Base-by-base conservation (phyloP, 495 filamentous ascomycete genomes). In the Platismatia glauca region DNA sequence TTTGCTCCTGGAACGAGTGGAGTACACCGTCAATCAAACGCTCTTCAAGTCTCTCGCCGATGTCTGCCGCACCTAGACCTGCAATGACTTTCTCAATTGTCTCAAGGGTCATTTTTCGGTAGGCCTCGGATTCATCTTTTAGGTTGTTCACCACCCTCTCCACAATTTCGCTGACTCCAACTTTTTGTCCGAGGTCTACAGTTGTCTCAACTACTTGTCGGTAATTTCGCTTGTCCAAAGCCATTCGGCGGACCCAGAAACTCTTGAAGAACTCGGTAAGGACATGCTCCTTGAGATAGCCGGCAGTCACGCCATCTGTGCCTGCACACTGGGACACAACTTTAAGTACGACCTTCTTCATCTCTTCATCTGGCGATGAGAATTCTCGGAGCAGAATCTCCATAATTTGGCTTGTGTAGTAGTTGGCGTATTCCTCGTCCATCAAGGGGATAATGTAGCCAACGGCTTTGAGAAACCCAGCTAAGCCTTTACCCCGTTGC, bases 391-490 rank as follows among this genome's bases (percentile, higher is more conserved):
- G 82, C 31, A 99, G 80, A 71, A 97, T 97, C 71, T 97, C 93
- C 95, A 97, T 97, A 70, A 99, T 96, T 72, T 97, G 92, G 64
- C 85, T 89, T 43, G 93, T 97, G 67, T 97, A 99, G 79, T 99
- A 99, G 69, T 97, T 97, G 73, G 93, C 90, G 74, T 96, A 97
- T 71, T 99, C 95, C 72, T 97, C 94, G 76, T 99, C 95, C 95
- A 99, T 97, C 43, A 99, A 81, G 1, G 95, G 95, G 68, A 99
- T 97, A 69, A 99, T 95, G 71, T 94, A 97, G 29, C 95, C 95
- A 57, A 97, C 93, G 44, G 95, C 95, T 74, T 99, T 99, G 33
- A 99, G 77, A 75, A 96, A 99, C 27, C 91, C 91, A 29, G 95
- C 91, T 41, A 99, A 80, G 71, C 92, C 91, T 71, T 99, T 99